phyloP scores from a whole-genome alignment of 2,329 filamentous ascomycete species.

The Pseudopithomyces maydicus region DNA sequence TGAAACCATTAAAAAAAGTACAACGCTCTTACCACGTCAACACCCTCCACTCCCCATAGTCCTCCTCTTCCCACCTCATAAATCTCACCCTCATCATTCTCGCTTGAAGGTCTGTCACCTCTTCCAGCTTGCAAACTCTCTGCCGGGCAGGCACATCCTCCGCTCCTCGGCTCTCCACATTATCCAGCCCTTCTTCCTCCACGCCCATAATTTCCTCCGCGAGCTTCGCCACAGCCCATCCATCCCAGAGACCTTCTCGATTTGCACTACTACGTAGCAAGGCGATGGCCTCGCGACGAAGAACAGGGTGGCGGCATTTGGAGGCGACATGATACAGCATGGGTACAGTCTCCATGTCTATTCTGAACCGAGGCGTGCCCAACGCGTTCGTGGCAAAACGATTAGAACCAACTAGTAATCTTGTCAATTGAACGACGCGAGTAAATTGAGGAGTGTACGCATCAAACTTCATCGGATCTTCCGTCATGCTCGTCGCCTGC shows the following conservation, averaged over 20 bases:
- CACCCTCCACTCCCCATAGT: background rate
- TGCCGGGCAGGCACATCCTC: background rate
- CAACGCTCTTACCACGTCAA: slow-evolving; percentile 4
- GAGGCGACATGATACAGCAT: slow-evolving; percentile 7
- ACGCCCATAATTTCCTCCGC: slow-evolving; percentile 1
- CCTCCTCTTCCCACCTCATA: background rate
- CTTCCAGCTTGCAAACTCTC: background rate
- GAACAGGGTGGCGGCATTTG: slow-evolving; percentile 11
- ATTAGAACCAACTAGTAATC: background rate
- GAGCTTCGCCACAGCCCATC: slow-evolving; percentile 1
- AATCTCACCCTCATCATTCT: background rate
- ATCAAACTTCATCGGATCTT: background rate
- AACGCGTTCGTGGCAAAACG: no score
- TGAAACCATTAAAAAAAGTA: no score
- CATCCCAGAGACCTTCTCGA: slow-evolving; percentile 17
- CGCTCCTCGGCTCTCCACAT: background rate
- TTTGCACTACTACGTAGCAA: slow-evolving; percentile 1
- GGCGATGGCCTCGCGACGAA: slow-evolving; percentile 11
- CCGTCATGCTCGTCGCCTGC: background rate
- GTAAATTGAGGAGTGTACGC: background rate
- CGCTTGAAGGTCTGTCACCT: slow-evolving; percentile 3
- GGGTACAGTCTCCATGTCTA: slow-evolving; percentile 9
- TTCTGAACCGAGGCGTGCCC: background rate
- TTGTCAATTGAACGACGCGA: background rate
- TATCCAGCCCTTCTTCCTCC: slow-evolving; percentile 4